Evolutionary conservation across 495 filamentous ascomycete genomes (phyloP), one percentile per base, ranked within the genome.

Genomic region (Glutinoglossum americanum): DNA sequence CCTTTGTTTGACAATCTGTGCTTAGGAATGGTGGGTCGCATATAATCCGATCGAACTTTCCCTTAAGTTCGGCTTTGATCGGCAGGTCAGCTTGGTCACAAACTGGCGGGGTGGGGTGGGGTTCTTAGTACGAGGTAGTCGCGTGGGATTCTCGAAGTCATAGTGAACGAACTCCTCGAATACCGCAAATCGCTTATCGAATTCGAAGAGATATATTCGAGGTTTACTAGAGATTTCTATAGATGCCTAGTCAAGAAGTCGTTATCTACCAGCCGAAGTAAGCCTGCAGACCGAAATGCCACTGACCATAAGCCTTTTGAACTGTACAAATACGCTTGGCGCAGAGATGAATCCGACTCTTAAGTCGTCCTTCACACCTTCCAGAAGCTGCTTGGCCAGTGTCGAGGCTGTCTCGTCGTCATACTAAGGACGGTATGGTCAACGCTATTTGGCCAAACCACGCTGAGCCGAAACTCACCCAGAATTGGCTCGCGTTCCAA

Each of bases 401-500:
- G 68, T 63, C 8, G 62, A 75, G 0, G 85, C 85, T 27, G 84
- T 87, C 51, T 79, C 73, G 57, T 85, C 76, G 26, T 76, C 76
- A 63, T 89, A 90, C 83, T 85, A 65, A 62, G 11, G 7, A 10
- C 8, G 10, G 17, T 41, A 51, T 27, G 15, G 25, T 47, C 21
- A 19, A 32, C 17, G 15, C 8, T 3, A 27, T 26, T 19, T 25
- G 6, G 25, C 44, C 11, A 17, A 27, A 35, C 10, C 0, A 53
- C 21, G 30, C 47, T 26, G 58, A 28, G 47, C 33, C 23, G 48
- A 26, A 55, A 65, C 71, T 0, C 68, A 83, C 80, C 83, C 84
- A 85, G 63, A 89, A 88, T 66, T 90, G 85, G 57, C 76, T 81
- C 57, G 82, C 75, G 58, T 89, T 83, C 85, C 85, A 90, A 65